These are phyloP conservation scores for Fusarium haematococcum DNA, from an alignment of 2,329 filamentous ascomycete genomes.

Conservation along the genomic window DNA sequence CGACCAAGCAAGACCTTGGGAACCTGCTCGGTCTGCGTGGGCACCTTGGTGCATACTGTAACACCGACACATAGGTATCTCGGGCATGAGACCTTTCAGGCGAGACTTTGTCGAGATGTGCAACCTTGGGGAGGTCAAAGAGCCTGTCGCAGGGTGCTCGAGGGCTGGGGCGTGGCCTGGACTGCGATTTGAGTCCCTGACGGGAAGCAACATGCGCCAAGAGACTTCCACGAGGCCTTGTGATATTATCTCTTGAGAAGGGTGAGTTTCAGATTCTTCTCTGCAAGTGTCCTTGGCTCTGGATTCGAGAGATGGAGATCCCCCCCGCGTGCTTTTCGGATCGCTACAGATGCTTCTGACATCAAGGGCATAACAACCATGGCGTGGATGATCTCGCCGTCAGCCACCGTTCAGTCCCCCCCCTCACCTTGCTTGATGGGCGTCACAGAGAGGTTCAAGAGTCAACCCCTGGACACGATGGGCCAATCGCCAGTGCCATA, in stretches of 20 bases:
- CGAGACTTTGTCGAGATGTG: slow-evolving; percentile 40
- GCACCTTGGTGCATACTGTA: slow-evolving; percentile 30
- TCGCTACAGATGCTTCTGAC: slow-evolving; percentile 25
- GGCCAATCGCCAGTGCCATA: slow-evolving; percentile 35
- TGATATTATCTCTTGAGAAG: slow-evolving; percentile 30
- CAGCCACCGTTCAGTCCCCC: slow-evolving; percentile 14
- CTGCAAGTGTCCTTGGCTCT: slow-evolving; percentile 25
- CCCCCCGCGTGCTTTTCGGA: slow-evolving; percentile 26
- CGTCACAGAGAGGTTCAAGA: slow-evolving; percentile 23
- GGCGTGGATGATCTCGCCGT: slow-evolving; percentile 26
- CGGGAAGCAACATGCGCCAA: slow-evolving; percentile 41
- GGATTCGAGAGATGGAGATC: slow-evolving; percentile 25
- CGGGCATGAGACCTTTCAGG: slow-evolving; percentile 34
- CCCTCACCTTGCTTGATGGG: slow-evolving; percentile 18
- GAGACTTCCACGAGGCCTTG: slow-evolving; percentile 37
- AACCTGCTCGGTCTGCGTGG: slow-evolving; percentile 13
- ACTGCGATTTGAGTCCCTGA: slow-evolving; percentile 30
- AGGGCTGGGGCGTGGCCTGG: slow-evolving; percentile 12
- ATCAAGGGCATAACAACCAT: slow-evolving; percentile 8
- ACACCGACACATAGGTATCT: slow-evolving; percentile 26
- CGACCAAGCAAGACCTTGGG: slow-evolving; percentile 13
- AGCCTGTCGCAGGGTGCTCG: slow-evolving; percentile 10
- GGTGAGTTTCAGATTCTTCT: slow-evolving; percentile 29
- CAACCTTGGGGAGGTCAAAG: slow-evolving; percentile 20
- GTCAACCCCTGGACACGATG: slow-evolving; percentile 14